These are phyloP conservation scores for Austroboletus festivus DNA, from an alignment of 768 basidiomycete genomes.

Conservation along the genomic window DNA sequence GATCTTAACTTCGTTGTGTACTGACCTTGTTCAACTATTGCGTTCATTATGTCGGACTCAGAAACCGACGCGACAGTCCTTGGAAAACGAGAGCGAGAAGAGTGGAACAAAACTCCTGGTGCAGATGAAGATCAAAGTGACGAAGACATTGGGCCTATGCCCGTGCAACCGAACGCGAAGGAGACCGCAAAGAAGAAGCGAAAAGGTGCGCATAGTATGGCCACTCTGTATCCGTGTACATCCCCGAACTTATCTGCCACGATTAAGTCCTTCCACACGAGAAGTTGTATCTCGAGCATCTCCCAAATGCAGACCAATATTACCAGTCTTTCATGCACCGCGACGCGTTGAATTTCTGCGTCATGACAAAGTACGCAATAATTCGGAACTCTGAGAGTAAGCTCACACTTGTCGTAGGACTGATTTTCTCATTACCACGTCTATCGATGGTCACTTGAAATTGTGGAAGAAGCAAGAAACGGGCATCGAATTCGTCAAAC, in stretches of 20 bases:
- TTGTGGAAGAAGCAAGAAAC: constrained; percentile 98
- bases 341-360: constrained; percentile 83
- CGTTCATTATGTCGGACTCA: constrained; percentile 40
- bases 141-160: constrained; percentile 89
- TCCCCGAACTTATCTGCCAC: constrained; percentile 14
- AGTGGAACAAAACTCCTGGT: constrained; percentile 14
- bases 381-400: too few species aligned
- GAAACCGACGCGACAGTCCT: constrained; percentile 54
- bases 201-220: constrained; percentile 55
- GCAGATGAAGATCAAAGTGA: constrained; percentile 50
- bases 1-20: background rate
- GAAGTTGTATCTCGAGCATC: constrained; percentile 85
- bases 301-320: constrained; percentile 91
- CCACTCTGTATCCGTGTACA: background rate
- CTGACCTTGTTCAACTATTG: background rate
- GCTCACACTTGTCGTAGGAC: constrained; percentile 53
- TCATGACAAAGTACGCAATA: constrained; percentile 75
- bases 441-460: constrained; percentile 92
- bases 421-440: constrained; percentile 91
- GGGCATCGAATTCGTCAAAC: constrained; percentile 98
- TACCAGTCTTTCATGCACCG: constrained; percentile 98
- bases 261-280: constrained; percentile 86
- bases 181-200: constrained; percentile 67
- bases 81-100: constrained; percentile 59
- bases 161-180: constrained; percentile 47